Percentiles rank a stretch among this genome's conserved stretches.
These are phyloP conservation scores for Pleurotus cornucopiae DNA, from an alignment of 768 basidiomycete genomes.

Conservation along the genomic window DNA sequence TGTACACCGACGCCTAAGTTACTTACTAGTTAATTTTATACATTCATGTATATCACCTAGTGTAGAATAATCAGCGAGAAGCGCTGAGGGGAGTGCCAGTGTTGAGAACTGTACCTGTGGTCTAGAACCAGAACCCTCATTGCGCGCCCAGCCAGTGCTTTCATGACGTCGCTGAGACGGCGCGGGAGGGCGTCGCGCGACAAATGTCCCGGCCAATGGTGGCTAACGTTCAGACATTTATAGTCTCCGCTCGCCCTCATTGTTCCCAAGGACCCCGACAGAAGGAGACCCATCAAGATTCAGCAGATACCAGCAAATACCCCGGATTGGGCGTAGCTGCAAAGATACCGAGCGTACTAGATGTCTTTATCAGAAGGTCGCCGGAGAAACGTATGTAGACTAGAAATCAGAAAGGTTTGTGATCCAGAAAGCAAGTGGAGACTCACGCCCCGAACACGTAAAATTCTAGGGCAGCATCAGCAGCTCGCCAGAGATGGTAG, in stretches of 20 bases:
- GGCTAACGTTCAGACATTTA: background rate
- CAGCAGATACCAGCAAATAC: background rate
- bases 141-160: background rate
- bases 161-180: background rate
- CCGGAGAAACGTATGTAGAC: background rate
- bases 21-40: no score
- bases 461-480: no score
- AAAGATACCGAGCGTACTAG: background rate
- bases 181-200: background rate
- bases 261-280: constrained; percentile 2
- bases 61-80: no score
- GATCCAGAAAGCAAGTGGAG: no score
- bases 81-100: background rate
- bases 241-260: background rate
- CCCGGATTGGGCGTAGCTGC: background rate
- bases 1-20: no score
- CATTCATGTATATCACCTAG: no score
- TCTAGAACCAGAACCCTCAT: background rate
- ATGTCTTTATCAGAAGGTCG: constrained; percentile 1
- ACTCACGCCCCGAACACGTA: no score
- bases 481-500: no score
- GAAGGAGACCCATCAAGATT: background rate
- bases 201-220: background rate
- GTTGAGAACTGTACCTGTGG: background rate
- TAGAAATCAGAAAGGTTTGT: background rate